Conservation (phyloP, 305 asterid species). For the Plantago coronopus region DNA sequence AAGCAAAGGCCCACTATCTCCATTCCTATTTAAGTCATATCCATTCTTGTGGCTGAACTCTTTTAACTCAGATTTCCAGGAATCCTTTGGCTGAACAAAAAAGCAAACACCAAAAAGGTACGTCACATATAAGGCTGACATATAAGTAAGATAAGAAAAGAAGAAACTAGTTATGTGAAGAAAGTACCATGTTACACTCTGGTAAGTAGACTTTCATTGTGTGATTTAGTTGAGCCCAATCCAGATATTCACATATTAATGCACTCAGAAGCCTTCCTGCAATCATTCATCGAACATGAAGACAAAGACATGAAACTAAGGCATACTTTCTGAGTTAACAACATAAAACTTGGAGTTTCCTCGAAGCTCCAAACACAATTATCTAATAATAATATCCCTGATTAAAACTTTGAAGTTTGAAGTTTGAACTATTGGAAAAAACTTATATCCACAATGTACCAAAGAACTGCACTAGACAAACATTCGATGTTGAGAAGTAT, state of each 20-base stretch:
- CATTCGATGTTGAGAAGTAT: not conserved
- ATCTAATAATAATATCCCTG: not conserved
- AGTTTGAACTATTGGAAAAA: no score
- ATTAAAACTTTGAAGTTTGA: not conserved
- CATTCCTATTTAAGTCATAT: constrained; percentile 76
- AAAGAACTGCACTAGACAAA: not conserved
- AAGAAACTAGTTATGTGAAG: constrained; percentile 11
- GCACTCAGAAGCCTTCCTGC: constrained; percentile 86
- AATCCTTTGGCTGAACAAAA: constrained; percentile 68
- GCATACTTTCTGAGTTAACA: constrained; percentile 1
- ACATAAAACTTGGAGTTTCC: not conserved
- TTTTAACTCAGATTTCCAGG: constrained; percentile 87
- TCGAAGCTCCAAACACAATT: constrained; percentile 13
- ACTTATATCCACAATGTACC: not conserved
- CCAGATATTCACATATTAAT: constrained; percentile 82
- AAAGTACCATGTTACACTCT: constrained; percentile 84
- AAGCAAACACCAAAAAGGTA: constrained; percentile 13
- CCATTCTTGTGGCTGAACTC: constrained; percentile 90
- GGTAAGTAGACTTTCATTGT: constrained; percentile 83
- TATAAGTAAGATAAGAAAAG: not conserved
- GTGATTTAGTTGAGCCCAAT: constrained; percentile 90
- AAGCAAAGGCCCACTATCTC: constrained; percentile 88
- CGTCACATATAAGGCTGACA: constrained; percentile 4
- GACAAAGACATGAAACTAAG: not conserved
- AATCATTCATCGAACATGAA: constrained; percentile 19